A percentile compares a stretch with the other conserved stretches of the same genome.
phyloP scores from a whole-genome alignment of 768 basidiomycete genomes.

The Suillus alpinus region DNA sequence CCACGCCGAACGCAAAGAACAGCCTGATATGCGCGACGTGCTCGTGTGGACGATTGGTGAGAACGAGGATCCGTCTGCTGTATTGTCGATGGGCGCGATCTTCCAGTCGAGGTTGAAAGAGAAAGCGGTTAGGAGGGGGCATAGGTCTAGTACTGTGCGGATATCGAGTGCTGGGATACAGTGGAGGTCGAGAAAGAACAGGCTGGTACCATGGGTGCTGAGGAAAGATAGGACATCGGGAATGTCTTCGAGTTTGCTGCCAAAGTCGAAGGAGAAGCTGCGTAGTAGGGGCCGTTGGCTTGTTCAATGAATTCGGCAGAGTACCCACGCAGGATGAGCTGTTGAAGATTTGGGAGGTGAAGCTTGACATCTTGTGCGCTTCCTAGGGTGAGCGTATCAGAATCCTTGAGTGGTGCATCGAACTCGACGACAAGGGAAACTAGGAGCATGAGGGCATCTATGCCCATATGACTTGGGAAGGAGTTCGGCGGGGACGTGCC shows the following conservation, averaged over 20 bases:
- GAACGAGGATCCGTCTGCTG: conserved; percentile 29
- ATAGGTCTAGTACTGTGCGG: conserved; percentile 56
- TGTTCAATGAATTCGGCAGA: conserved; percentile 69
- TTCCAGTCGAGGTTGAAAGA: conserved; percentile 79
- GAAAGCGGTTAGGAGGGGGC: conserved; percentile 60
- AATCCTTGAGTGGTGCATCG: conserved; percentile 21
- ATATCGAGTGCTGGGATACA: conserved; percentile 57
- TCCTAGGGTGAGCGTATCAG: conserved; percentile 54
- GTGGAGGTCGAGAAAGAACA: conserved; percentile 66
- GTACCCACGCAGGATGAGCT: conserved; percentile 60
- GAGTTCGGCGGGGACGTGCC: conserved; percentile 54
- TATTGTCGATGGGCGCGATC: conserved; percentile 26
- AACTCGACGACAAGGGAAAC: conserved; percentile 58
- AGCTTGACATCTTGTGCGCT: conserved; percentile 57
- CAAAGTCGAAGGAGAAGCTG: conserved; percentile 53
- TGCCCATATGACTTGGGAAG: conserved; percentile 72
- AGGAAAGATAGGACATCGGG: conserved; percentile 65
- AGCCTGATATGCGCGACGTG: conserved; percentile 62
- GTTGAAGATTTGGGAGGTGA: conserved; percentile 52
- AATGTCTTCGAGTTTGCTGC: conserved; percentile 36
- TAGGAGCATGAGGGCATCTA: conserved; percentile 58
- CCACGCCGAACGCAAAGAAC: conserved; percentile 66
- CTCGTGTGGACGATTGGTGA: conserved; percentile 52
- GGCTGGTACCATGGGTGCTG: conserved; percentile 49
- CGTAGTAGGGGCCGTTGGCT: conserved; percentile 53